Percentiles rank a stretch among this genome's conserved stretches.
phyloP scores from a whole-genome alignment of 805 yeast genomes.

The Spathaspora hagerdaliae region DNA sequence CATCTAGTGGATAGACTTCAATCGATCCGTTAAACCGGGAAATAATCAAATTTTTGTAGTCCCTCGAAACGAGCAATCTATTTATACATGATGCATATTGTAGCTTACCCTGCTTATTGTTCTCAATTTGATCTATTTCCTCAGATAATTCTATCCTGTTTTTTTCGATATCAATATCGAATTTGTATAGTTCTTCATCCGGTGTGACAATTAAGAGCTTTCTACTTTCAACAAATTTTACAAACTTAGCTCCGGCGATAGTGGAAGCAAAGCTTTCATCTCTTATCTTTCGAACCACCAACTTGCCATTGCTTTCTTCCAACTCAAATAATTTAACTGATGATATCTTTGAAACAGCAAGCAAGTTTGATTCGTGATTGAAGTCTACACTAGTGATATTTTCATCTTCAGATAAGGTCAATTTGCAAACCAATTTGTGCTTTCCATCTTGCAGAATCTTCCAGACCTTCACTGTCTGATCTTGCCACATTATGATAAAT shows the following conservation, averaged over 20 bases:
- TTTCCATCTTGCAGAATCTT: conserved; percentile 37
- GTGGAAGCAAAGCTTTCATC: conserved; percentile 37
- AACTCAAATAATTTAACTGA: conserved; percentile 68
- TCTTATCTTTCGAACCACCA: conserved; percentile 52
- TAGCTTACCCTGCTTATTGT: conserved; percentile 38
- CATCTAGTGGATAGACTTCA: conserved; percentile 40
- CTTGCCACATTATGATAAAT: conserved; percentile 73
- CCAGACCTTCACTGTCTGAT: conserved; percentile 82
- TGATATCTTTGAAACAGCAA: conserved; percentile 69
- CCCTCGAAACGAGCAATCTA: conserved; percentile 45
- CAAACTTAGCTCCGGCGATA: conserved; percentile 53
- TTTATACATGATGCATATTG: conserved; percentile 43
- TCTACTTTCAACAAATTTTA: conserved; percentile 43
- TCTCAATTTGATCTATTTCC: conserved; percentile 31
- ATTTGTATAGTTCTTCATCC: conserved; percentile 55
- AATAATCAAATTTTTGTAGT: conserved; percentile 47
- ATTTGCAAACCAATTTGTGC: conserved; percentile 60
- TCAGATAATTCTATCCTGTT: conserved; percentile 35
- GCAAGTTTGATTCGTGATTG: conserved; percentile 58
- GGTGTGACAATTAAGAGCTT: conserved; percentile 51
- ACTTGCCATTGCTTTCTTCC: conserved; percentile 36
- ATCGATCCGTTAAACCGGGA: conserved; percentile 65
- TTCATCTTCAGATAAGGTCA: conserved; percentile 70
- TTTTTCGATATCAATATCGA: conserved; percentile 32
- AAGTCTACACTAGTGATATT: conserved; percentile 67